Base-by-base conservation (phyloP, 129 eudicot genomes). In the Tagetes erecta region DNA sequence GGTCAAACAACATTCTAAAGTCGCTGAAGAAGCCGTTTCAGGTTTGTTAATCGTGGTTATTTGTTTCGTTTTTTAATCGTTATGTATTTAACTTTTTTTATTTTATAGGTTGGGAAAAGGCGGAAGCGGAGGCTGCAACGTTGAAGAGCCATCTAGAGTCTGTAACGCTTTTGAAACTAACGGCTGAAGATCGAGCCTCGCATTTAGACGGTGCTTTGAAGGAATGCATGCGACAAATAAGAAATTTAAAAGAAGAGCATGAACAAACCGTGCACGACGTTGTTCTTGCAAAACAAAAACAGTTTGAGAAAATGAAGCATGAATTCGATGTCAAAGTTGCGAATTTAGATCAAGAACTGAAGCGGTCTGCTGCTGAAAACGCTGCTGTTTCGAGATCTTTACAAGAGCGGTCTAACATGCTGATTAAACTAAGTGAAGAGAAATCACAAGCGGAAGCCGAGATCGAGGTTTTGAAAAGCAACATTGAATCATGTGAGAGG, bases 1-100 rank as follows among this genome's bases (percentile, higher is more conserved):
- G 64, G 99, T 91, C 42, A 95, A 95, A 78, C 99, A 95, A 70
- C 99, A 95, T 52, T 85, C 89, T 2, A 95, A 95, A 84, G 97
- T 95, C 42, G 99, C 99, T 44, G 99, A 95, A 76, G 99, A 95
- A 67, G 99, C 99, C 34, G 97, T 95, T 42, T 95, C 97, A 77
- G 99, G 99, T 95, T 60, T 72, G 72, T 58, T 66, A 42, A 39
- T 63, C 34, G 20, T 76, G 41, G 20, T 41, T 70, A 14, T 9
- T 49, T 37, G 47, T 12, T 47, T 10, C 30, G 27, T 34, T 62
- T 45, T 47, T 20, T 34, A n/a, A 47, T 64, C 12, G 4, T 64
- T 13, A 39, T 14, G 39, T 14, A 34, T 1, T 1, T 64, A 6
- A 6, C 14, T n/a, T n/a, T 39, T 76, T 0, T 75, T 5, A 68